Evolutionary conservation across 441 rosid genomes (phyloP).

Genomic region (Omphalea diandra): DNA sequence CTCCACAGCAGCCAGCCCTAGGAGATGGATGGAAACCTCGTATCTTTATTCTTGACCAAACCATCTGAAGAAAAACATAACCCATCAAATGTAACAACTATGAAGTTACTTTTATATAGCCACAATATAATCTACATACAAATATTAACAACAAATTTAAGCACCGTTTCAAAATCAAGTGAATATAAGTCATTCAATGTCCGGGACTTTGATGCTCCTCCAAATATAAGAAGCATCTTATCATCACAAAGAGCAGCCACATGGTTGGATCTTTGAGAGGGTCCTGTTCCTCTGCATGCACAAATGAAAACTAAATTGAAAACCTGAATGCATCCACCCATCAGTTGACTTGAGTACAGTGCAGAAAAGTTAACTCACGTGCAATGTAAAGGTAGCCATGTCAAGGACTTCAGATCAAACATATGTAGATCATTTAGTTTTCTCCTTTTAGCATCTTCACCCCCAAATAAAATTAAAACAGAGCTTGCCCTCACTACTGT

Average conservation of each 20-base stretch:
- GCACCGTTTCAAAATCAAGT: slow-evolving; percentile 93
- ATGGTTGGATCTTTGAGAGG: slow-evolving; percentile 87
- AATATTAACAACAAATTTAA: slow-evolving; percentile 18
- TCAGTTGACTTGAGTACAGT: neutral
- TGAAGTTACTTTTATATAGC: neutral
- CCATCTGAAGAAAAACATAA: slow-evolving; percentile 58
- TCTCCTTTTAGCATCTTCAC: slow-evolving; percentile 90
- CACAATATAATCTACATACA: neutral
- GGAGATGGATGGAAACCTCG: slow-evolving; percentile 94
- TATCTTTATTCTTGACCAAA: slow-evolving; percentile 92
- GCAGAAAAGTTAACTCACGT: slow-evolving; percentile 51
- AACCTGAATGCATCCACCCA: neutral
- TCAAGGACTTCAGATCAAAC: slow-evolving; percentile 91
- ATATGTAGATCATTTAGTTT: slow-evolving; percentile 92
- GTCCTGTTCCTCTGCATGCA: slow-evolving; percentile 73
- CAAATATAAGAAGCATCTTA: slow-evolving; percentile 76
- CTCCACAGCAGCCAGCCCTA: slow-evolving; percentile 89
- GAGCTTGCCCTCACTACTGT: slow-evolving; percentile 83
- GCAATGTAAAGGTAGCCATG: slow-evolving; percentile 98
- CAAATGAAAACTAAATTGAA: slow-evolving; percentile 4
- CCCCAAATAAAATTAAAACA: slow-evolving; percentile 80
- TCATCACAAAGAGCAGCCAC: slow-evolving; percentile 84
- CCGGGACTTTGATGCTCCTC: slow-evolving; percentile 83
- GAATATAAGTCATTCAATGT: slow-evolving; percentile 90
- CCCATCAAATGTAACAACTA: slow-evolving; percentile 13